These are phyloP conservation scores for Tritrichomonas musculus DNA, from an alignment of 208 protist genomes.

Conservation along the genomic window DNA sequence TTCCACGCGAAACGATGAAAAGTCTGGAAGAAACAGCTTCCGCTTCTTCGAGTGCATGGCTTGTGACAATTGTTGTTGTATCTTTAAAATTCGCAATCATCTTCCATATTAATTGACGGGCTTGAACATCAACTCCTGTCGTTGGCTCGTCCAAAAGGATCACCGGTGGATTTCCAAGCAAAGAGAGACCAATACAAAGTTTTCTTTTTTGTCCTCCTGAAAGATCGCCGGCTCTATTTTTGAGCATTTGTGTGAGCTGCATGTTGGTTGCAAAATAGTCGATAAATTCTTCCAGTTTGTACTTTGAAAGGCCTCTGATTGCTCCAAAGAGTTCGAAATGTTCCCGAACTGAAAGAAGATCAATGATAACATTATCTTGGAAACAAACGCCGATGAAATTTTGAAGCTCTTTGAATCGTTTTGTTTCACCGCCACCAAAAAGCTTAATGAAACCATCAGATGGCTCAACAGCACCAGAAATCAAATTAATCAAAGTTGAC, in stretches of 20 bases:
- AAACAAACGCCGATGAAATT: not conserved
- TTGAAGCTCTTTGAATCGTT: not conserved
- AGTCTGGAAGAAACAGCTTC: not conserved
- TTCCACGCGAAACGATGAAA: not conserved
- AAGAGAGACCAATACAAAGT: not conserved
- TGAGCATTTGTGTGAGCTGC: not conserved
- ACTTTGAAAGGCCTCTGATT: not conserved
- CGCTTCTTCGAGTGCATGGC: not conserved
- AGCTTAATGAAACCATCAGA: not conserved
- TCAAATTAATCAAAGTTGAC: not conserved
- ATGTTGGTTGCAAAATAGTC: not conserved
- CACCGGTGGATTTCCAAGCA: not conserved
- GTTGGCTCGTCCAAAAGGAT: constrained; percentile 24
- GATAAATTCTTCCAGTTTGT: not conserved
- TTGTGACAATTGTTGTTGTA: no score
- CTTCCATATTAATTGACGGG: no score
- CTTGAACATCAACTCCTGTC: no score
- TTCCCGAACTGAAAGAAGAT: not conserved
- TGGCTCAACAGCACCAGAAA: not conserved
- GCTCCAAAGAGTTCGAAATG: constrained; percentile 17
- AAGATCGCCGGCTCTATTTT: constrained; percentile 8
- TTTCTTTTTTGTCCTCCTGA: no score
- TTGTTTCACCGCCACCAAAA: not conserved
- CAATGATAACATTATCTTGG: not conserved
- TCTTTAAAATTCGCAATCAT: no score